Conservation (phyloP, 2,329 filamentous ascomycete genomes). For the Talaromyces rugulosus region DNA sequence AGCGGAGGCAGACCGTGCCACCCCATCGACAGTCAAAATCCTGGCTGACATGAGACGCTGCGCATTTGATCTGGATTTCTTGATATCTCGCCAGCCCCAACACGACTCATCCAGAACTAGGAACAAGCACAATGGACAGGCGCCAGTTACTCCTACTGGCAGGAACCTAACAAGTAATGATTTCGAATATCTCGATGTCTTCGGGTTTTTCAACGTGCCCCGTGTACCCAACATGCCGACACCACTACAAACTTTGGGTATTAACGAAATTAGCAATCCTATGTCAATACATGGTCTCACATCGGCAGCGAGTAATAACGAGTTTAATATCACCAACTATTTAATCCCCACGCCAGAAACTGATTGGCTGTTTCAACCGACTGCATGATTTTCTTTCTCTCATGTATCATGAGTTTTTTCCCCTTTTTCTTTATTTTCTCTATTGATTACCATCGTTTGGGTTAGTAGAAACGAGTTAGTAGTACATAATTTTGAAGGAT, state of each 20-base stretch:
- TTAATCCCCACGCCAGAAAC: constrained; percentile 44
- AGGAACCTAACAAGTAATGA: constrained; percentile 52
- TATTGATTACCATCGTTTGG: not conserved
- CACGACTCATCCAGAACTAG: not conserved
- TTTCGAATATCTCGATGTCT: constrained; percentile 85
- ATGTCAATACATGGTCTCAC: constrained; percentile 36
- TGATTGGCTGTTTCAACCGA: constrained; percentile 39
- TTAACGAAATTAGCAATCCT: constrained; percentile 20
- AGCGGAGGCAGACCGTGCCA: constrained; percentile 65
- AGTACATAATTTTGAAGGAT: not conserved
- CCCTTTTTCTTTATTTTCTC: no score
- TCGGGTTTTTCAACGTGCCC: constrained; percentile 92
- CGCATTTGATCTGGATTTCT: constrained; percentile 82
- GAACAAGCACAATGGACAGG: not conserved
- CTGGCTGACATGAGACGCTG: constrained; percentile 87
- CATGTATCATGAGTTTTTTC: not conserved
- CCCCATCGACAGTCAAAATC: constrained; percentile 79
- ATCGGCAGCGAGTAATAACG: constrained; percentile 22
- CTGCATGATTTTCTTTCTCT: not conserved
- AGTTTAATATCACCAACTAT: constrained; percentile 45
- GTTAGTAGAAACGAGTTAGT: not conserved
- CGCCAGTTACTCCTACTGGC: constrained; percentile 18
- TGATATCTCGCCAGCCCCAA: constrained; percentile 76
- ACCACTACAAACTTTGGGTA: constrained; percentile 7
- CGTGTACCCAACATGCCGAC: constrained; percentile 52